Conservation (phyloP, 805 yeast genomes). For the Saccharomycopsis babjevae region DNA sequence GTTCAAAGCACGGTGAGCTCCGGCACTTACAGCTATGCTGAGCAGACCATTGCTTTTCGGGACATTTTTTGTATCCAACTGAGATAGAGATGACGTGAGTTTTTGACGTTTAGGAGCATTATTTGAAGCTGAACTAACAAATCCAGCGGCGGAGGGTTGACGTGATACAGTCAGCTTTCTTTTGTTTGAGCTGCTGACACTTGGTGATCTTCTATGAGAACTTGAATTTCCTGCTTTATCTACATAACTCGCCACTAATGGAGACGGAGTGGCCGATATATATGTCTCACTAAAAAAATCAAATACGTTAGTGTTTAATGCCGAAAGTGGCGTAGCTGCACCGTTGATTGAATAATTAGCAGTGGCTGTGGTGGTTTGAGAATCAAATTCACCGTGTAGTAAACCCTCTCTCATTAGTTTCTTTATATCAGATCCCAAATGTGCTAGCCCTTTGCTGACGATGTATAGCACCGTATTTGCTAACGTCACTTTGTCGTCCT, state of each 20-base stretch:
- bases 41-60: background rate
- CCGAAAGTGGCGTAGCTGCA: background rate
- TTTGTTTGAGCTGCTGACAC: background rate
- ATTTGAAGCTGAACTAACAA: background rate
- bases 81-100: background rate
- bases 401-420: conserved; percentile 75
- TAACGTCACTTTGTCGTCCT: conserved; percentile 65
- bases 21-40: background rate
- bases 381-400: conserved; percentile 34
- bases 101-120: background rate
- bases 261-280: background rate
- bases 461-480: conserved; percentile 78
- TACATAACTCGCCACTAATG: background rate
- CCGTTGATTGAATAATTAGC: conserved; percentile 1
- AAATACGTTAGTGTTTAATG: background rate
- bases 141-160: background rate
- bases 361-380: conserved; percentile 23
- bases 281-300: background rate
- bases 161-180: background rate
- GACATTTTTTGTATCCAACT: background rate
- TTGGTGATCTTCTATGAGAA: background rate
- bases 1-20: background rate
- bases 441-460: conserved; percentile 62
- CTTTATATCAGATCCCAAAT: conserved; percentile 66
- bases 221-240: background rate